A percentile compares a stretch with the other conserved stretches of the same genome.
Conservation (phyloP, 257 asterid genomes). For the Solanum paucissectum region DNA sequence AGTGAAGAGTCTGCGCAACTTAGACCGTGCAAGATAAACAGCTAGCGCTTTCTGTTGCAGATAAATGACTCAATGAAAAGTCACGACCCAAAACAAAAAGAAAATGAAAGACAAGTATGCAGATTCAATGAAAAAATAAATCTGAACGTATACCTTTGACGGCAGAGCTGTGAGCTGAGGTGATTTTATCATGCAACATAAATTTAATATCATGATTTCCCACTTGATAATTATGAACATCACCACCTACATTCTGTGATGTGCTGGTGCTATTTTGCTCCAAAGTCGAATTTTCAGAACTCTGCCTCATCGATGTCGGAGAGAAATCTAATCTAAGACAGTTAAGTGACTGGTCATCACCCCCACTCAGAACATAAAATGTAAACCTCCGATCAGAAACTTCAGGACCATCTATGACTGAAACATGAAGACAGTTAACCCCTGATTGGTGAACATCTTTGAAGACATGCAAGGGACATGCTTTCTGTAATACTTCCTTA, state of each 20-base stretch:
- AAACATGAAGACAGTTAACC: constrained; percentile 71
- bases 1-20: background rate
- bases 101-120: background rate
- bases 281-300: constrained; percentile 5
- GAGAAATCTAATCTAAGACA: constrained; percentile 51
- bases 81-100: background rate
- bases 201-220: constrained; percentile 38
- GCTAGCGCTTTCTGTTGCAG: background rate
- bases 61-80: background rate
- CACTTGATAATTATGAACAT: constrained; percentile 19
- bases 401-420: constrained; percentile 25
- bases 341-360: constrained; percentile 88
- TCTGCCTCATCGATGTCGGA: constrained; percentile 14
- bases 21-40: background rate
- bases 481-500: constrained; percentile 6
- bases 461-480: constrained; percentile 45
- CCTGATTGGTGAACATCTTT: constrained; percentile 81
- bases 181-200: constrained; percentile 31
- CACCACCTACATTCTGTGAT: constrained; percentile 10
- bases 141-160: constrained; percentile 53
- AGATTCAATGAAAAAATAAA: background rate
- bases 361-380: constrained; percentile 69
- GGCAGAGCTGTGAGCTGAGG: constrained; percentile 89
- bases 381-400: constrained; percentile 25
- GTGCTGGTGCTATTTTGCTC: constrained; percentile 5